Evolutionary conservation across 2,329 filamentous ascomycete genomes (phyloP), one percentile per base, ranked within the genome.

Genomic region (Ciborinia camelliae): DNA sequence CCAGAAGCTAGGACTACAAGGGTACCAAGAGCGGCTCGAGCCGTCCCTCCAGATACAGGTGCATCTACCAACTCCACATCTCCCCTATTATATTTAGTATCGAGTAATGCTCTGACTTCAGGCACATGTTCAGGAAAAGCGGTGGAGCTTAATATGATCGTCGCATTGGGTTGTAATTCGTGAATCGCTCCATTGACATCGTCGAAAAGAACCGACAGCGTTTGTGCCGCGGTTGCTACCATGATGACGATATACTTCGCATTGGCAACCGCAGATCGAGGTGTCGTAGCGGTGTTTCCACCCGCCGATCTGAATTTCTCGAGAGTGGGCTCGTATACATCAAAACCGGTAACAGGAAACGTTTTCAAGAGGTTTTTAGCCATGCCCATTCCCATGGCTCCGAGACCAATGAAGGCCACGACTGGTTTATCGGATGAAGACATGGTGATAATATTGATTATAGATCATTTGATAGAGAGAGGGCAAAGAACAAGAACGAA

Each of bases 301-400:
- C 89, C 88, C 0, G 85, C 86, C 4, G 81, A 77, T 50, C 81
- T 77, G 78, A 91, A 91, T 28, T 82, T 83, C 63, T 89, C 84
- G 41, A 91, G 81, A 0, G 88, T 86, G 7, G 88, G 86, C 2
- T 79, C 79, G 78, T 84, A 91, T 48, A 91, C 84, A 72, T 92
- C 90, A 74, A 86, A 92, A 64, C 89, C 89, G 28, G 84, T 87
- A 30, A 92, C 88, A 32, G 78, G 67, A 75, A 88, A 90, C 68
- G 84, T 78, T 69, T 86, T 85, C 71, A 91, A 80, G 53, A 92
- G 83, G 73, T 91, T 83, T 66, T 85, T 90, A 68, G 90, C 90
- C 89, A 92, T 92, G 74, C 90, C 90, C 75, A 91, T 90, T 73
- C 90, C 90, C 90, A 92, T 92, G 76, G 89, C 89, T 64, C 90